Evolutionary conservation across 2,329 filamentous ascomycete species (phyloP).

Genomic region (Seiridium unicorne): DNA sequence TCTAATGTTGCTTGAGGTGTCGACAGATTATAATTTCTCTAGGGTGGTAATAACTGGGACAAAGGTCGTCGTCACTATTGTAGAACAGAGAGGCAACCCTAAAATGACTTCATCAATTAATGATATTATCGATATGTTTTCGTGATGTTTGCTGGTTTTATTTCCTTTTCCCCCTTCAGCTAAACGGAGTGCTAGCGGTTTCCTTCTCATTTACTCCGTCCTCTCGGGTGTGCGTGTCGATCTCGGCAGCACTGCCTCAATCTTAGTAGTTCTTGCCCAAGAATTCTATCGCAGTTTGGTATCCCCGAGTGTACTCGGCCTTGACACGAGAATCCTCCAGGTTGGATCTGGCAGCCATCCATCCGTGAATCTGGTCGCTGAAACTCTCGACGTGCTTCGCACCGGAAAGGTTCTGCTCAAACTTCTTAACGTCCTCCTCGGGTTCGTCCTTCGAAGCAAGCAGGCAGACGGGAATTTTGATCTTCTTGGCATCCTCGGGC

Average conservation of each 20-base stretch:
- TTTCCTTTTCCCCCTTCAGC: too few relatives aligned
- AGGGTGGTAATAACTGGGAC: too few relatives aligned
- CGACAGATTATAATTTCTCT: too few relatives aligned
- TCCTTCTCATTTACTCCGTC: background rate
- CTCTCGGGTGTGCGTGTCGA: background rate
- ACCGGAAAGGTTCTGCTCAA: slow-evolving; percentile 50
- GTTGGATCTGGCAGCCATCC: slow-evolving; percentile 68
- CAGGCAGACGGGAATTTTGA: slow-evolving; percentile 61
- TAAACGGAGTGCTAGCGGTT: background rate
- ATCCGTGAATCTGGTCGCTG: slow-evolving; percentile 66
- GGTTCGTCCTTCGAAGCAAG: slow-evolving; percentile 67
- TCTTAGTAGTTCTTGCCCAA: slow-evolving; percentile 46
- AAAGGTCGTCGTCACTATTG: too few relatives aligned
- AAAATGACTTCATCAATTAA: too few relatives aligned
- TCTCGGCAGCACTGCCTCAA: background rate
- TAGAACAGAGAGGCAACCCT: too few relatives aligned
- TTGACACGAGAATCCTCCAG: slow-evolving; percentile 55
- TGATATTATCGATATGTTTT: too few relatives aligned
- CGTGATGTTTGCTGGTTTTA: too few relatives aligned
- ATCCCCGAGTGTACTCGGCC: slow-evolving; percentile 62
- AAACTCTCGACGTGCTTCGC: slow-evolving; percentile 66
- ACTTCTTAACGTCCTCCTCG: slow-evolving; percentile 53
- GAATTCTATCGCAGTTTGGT: slow-evolving; percentile 57
- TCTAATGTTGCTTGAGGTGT: too few relatives aligned
- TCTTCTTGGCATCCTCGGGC: slow-evolving; percentile 54